Percentiles rank a stretch among this genome's conserved stretches.
phyloP scores from a whole-genome alignment of 805 yeast species.

The Hanseniaspora taiwanica region DNA sequence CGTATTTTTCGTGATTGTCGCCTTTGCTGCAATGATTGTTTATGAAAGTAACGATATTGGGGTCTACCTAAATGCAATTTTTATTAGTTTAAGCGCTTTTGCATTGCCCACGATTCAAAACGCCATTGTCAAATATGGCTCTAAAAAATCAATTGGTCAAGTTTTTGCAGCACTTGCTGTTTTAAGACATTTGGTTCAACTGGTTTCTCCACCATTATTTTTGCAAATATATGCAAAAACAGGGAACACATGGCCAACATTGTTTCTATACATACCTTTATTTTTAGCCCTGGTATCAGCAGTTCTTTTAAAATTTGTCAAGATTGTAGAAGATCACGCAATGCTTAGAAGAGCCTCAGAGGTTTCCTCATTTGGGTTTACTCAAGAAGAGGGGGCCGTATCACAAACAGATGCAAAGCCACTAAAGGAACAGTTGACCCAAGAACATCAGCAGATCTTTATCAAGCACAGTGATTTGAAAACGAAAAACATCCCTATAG shows the following conservation, averaged over 20 bases:
- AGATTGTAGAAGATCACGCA: constrained; percentile 10
- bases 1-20: constrained; percentile 26
- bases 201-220: constrained; percentile 38
- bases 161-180: constrained; percentile 58
- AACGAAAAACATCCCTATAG: not conserved
- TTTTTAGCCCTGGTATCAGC: constrained; percentile 9
- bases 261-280: constrained; percentile 24
- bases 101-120: constrained; percentile 48
- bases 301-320: constrained; percentile 11
- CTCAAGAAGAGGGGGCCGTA: not conserved
- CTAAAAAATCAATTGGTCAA: constrained; percentile 50
- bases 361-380: not conserved
- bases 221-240: constrained; percentile 36
- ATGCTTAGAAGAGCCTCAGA: constrained; percentile 11
- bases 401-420: too few species aligned
- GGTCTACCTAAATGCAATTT: constrained; percentile 20
- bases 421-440: too few species aligned
- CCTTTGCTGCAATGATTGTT: constrained; percentile 23
- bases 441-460: not conserved
- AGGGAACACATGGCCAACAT: constrained; percentile 25
- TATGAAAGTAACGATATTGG: constrained; percentile 10
- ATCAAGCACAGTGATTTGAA: not conserved
- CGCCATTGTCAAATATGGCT: constrained; percentile 46
- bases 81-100: constrained; percentile 37
- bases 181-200: constrained; percentile 35